Conservation (phyloP, 2,329 filamentous ascomycete species). For the Diaporthe helianthi region DNA sequence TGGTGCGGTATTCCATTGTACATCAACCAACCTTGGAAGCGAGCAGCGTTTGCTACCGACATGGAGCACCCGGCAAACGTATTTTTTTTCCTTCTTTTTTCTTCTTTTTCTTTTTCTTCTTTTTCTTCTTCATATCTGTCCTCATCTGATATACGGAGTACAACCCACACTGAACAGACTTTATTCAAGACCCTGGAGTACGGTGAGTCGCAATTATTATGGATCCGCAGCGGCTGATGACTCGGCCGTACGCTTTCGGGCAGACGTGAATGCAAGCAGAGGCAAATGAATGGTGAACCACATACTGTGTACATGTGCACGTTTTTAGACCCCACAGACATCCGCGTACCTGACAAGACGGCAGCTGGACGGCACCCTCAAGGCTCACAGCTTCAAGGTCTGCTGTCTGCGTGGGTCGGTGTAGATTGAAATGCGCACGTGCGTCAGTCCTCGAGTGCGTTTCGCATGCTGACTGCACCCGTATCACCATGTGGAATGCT, state of each 20-base stretch:
- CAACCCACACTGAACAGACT: slow-evolving; percentile 10
- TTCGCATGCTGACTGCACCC: neutral
- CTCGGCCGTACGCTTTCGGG: neutral
- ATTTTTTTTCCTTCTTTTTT: too few relatives aligned
- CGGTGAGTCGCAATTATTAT: slow-evolving; percentile 12
- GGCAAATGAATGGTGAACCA: neutral
- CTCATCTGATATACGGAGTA: neutral
- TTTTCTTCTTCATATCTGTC: slow-evolving; percentile 2
- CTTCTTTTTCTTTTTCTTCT: neutral
- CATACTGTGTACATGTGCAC: too few relatives aligned
- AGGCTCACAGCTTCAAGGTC: neutral
- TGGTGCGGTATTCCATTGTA: neutral
- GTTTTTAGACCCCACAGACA: slow-evolving; percentile 5
- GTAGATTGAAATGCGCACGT: neutral
- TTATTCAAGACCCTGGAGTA: neutral
- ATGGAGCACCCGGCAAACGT: too few relatives aligned
- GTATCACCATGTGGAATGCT: neutral
- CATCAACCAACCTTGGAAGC: neutral
- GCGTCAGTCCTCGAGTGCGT: neutral
- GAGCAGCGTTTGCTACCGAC: neutral
- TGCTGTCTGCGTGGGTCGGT: neutral
- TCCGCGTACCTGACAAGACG: neutral
- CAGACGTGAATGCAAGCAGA: neutral
- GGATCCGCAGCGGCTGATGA: slow-evolving; percentile 10
- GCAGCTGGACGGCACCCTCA: neutral